A percentile compares a stretch with the other conserved stretches of the same genome.
phyloP scores from a whole-genome alignment of 129 eudicot genomes.

The Flaveria brownii region DNA sequence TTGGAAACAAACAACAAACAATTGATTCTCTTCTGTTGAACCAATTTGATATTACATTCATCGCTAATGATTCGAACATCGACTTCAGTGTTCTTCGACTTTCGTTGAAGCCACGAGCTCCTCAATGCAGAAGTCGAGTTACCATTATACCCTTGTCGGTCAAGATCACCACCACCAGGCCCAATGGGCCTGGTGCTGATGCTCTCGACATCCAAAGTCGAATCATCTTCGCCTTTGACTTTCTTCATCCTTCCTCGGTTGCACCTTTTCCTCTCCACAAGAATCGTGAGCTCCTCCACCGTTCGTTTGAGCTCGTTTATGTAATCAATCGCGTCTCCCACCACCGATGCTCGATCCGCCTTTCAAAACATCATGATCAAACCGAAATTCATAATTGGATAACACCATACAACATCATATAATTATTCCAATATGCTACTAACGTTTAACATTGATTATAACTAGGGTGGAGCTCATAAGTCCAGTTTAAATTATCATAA shows the following conservation, averaged over 20 bases:
- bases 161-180: slow-evolving; percentile 39
- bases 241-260: slow-evolving; percentile 65
- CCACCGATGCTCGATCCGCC: slow-evolving; percentile 88
- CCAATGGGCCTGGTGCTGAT: slow-evolving; percentile 35
- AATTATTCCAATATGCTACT: too few species aligned
- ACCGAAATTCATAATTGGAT: background rate
- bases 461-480: too few species aligned
- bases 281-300: slow-evolving; percentile 66
- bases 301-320: slow-evolving; percentile 80
- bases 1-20: slow-evolving; percentile 70
- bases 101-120: slow-evolving; percentile 92
- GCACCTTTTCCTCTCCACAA: slow-evolving; percentile 77
- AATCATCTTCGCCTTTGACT: slow-evolving; percentile 58
- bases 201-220: slow-evolving; percentile 45
- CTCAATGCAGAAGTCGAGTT: slow-evolving; percentile 54
- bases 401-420: background rate
- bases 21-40: slow-evolving; percentile 82
- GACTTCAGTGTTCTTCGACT: slow-evolving; percentile 88
- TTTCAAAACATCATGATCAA: slow-evolving; percentile 28
- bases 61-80: slow-evolving; percentile 89
- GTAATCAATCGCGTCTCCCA: slow-evolving; percentile 80
- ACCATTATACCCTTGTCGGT: slow-evolving; percentile 49
- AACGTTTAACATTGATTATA: too few species aligned
- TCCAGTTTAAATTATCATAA: too few species aligned
- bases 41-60: slow-evolving; percentile 86